A percentile compares a stretch with the other conserved stretches of the same genome.
Conservation (phyloP, 2,329 filamentous ascomycete genomes). For the Xylariaceae sp. region DNA sequence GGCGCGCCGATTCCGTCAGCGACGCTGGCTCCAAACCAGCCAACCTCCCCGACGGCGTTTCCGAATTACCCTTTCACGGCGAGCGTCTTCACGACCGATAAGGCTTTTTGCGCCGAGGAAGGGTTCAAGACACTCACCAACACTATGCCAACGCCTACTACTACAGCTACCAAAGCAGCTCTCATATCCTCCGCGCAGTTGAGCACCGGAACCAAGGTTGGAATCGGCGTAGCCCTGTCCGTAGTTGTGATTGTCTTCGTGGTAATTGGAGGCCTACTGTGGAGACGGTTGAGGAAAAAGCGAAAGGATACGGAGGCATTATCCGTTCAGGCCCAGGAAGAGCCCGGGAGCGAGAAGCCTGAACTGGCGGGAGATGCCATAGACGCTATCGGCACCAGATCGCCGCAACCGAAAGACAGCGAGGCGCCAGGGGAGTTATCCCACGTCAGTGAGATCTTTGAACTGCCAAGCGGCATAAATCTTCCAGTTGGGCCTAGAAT, state of each 20-base stretch:
- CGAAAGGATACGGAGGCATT: neutral
- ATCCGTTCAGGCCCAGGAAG: neutral
- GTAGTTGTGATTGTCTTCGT: neutral
- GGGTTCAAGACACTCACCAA: neutral
- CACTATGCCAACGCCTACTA: neutral
- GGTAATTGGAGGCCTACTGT: neutral
- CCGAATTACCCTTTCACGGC: neutral
- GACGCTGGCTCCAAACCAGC: neutral
- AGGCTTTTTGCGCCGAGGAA: neutral
- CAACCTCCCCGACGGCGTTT: neutral
- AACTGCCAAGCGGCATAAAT: neutral
- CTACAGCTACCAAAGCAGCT: neutral
- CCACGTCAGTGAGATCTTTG: neutral
- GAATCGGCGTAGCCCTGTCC: neutral
- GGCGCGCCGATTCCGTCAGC: neutral
- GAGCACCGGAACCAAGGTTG: neutral
- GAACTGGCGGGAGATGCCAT: neutral
- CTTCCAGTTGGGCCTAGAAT: too few species aligned
- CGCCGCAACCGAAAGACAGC: neutral
- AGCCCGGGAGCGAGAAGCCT: neutral
- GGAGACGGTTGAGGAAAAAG: neutral
- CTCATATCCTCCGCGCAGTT: neutral
- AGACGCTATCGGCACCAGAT: neutral
- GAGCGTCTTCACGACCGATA: neutral
- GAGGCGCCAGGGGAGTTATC: neutral